Evolutionary conservation across 257 asterid species (phyloP), one percentile per base, ranked within the genome.

Genomic region (Schizonepeta tenuifolia): DNA sequence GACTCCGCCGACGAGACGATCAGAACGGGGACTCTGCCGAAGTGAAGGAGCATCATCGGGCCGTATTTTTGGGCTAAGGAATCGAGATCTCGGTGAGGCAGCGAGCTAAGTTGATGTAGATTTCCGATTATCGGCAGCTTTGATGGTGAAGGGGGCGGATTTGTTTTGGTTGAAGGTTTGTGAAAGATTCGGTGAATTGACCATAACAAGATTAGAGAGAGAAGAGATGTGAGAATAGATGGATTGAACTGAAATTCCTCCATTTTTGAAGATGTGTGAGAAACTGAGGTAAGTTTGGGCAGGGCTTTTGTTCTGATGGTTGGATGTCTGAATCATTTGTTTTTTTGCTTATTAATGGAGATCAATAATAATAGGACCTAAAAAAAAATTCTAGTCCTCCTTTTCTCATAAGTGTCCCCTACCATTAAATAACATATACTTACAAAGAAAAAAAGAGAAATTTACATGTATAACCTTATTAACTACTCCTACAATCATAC

Each of bases 21-120:
- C 1, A 63, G 11, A n/a, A 63, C 53, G 1, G 53, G 69, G 12
- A 21, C 18, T 14, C 36, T 9, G 54, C 69, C 69, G 5, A 63
- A 20, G 69, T 40, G 51, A 9, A 63, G 69, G 8, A 63, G 69
- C 69, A 63, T 63, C 1, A 63, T 9, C 6, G 69, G 69, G 15
- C 54, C 69, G n/a, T 63, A 54, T 20, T 63, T 63, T 18, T 6
- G 1, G 53, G 69, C 69, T 17, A 63, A 8, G 66, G 12, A 14
- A 2, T 60, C 15, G 47, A 60, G 66, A 60, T 35, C 36, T 3
- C 5, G 47, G 26, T 33, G 66, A n/a, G 66, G 26, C 7, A 60
- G 1, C 9, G 26, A 2, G 22, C 66, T 13, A 4, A 60, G 22
- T 15, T 60, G 66, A n/a, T 60, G 66, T 22, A 60, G 66, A 7